phyloP scores from a whole-genome alignment of 768 basidiomycete genomes.

The Macrocybe gigantea region DNA sequence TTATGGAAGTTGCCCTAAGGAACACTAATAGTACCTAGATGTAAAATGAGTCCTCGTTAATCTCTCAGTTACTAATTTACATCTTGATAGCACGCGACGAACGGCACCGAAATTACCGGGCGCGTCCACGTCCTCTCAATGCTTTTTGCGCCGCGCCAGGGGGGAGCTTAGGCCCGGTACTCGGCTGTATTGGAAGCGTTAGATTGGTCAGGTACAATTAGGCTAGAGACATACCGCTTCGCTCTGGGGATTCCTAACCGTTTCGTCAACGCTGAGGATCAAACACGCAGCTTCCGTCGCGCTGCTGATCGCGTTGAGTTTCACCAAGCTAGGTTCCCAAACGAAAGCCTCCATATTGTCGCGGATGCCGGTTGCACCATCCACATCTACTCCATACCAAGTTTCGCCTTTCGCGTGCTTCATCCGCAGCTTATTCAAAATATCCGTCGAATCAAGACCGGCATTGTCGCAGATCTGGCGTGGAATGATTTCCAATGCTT shows the following conservation, averaged over 20 bases:
- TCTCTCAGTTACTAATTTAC: no score
- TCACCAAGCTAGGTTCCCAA: slow-evolving; percentile 96
- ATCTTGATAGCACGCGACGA: no score
- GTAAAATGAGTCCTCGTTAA: no score
- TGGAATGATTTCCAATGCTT: slow-evolving; percentile 95
- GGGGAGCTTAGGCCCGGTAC: slow-evolving; percentile 83
- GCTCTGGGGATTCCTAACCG: slow-evolving; percentile 91
- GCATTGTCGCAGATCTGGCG: slow-evolving; percentile 99
- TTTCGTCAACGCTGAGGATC: slow-evolving; percentile 96
- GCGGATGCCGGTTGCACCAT: slow-evolving; percentile 80
- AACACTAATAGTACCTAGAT: no score
- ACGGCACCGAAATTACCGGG: slow-evolving; percentile 41
- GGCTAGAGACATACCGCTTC: slow-evolving; percentile 54
- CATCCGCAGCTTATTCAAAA: slow-evolving; percentile 97
- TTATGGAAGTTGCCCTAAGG: not conserved
- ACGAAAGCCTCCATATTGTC: slow-evolving; percentile 98
- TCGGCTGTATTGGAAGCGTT: slow-evolving; percentile 37
- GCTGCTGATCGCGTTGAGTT: slow-evolving; percentile 91
- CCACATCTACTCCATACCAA: slow-evolving; percentile 95
- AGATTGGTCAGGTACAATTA: not conserved
- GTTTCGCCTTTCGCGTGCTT: slow-evolving; percentile 83
- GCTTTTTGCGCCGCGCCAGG: slow-evolving; percentile 89
- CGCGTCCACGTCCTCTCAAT: slow-evolving; percentile 81
- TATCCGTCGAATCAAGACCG: slow-evolving; percentile 94
- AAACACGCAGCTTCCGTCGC: slow-evolving; percentile 95